These are phyloP conservation scores for Penicillium psychrosexuale DNA, from an alignment of 2,329 filamentous ascomycete genomes.

Conservation along the genomic window DNA sequence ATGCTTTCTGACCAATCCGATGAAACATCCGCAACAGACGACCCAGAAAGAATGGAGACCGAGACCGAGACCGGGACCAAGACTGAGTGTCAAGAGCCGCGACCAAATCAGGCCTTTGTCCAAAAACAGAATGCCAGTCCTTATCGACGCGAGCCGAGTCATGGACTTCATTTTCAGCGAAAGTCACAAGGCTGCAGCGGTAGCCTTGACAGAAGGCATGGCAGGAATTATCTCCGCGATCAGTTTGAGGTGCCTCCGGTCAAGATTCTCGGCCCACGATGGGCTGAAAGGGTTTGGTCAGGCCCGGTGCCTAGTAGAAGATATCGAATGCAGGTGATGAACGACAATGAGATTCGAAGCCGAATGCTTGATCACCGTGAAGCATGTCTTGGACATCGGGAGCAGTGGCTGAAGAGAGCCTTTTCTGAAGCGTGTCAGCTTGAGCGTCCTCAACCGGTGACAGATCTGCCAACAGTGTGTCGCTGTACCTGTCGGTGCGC, in stretches of 20 bases:
- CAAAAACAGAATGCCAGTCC: constrained; percentile 20
- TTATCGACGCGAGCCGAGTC: constrained; percentile 5
- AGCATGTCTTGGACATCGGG: constrained; percentile 24
- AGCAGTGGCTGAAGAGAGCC: constrained; percentile 24
- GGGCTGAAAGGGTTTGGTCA: background rate
- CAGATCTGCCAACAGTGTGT: constrained; percentile 11
- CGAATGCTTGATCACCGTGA: constrained; percentile 30
- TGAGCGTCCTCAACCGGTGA: constrained; percentile 12
- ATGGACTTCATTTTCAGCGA: background rate
- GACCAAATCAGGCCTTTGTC: constrained; percentile 20
- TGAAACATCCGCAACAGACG: constrained; percentile 29
- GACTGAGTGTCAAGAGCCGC: constrained; percentile 12
- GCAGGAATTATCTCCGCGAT: background rate
- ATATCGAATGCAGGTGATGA: constrained; percentile 14
- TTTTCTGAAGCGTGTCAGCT: constrained; percentile 9
- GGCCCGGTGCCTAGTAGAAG: background rate
- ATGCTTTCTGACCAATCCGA: constrained; percentile 27
- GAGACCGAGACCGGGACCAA: constrained; percentile 8
- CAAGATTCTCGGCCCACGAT: background rate
- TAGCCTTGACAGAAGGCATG: constrained; percentile 9
- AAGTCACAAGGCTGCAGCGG: background rate
- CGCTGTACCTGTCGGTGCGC: constrained; percentile 12
- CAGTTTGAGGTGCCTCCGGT: constrained; percentile 5
- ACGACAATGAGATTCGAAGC: constrained; percentile 25
- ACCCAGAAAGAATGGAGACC: constrained; percentile 22